Base-by-base conservation (phyloP, 2,329 filamentous ascomycete genomes). In the Dactylellina haptotyla region DNA sequence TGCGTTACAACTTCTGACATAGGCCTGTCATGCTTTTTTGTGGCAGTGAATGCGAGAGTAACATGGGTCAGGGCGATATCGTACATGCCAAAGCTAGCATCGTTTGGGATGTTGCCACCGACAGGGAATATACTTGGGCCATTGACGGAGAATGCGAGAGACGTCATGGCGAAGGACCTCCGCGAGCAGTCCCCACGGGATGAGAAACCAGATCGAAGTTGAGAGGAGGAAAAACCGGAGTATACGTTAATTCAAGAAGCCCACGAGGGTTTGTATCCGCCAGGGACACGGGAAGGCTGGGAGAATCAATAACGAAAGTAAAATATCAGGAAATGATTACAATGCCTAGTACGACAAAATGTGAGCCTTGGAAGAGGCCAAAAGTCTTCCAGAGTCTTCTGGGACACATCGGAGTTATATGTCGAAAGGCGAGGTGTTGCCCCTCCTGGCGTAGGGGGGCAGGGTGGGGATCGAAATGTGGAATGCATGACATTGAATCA, bases 251-350 rank as follows among this genome's bases (percentile, higher is more conserved):
- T 2, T 16, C 20, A 53, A 34, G 32, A 51, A 51, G 51, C 57
- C 61, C 61, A 20, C 61, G 30, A 58, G 63, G 56, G 46, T 54
- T 28, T 32, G 63, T 67, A 67, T 67, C 63, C 63, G 9, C 63
- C 63, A 67, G 63, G 63, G 63, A 67, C 37, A 67, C 63, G 26
- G 32, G 14, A 43, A 30, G 43, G n/a, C 25, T 5, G 20, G 50
- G 26, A 6, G 18, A 32, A 48, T 4, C 23, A 25, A 46, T 25
- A 23, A 59, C 45, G 23, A 9, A 25, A 45, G 14, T 10, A 57
- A 41, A 18, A 28, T 16, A 28, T 28, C 16, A 51, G 45, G 1
- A 34, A 59, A 50, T 18, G 16, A 16, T 43, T 50, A 53, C 34
- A 45, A 48, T n/a, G 46, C 43, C 63, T 43, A 59, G 32, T 14